Evolutionary conservation across 2,329 filamentous ascomycete species (phyloP), one percentile per base, ranked within the genome.

Genomic region (Diaporthe destruens): DNA sequence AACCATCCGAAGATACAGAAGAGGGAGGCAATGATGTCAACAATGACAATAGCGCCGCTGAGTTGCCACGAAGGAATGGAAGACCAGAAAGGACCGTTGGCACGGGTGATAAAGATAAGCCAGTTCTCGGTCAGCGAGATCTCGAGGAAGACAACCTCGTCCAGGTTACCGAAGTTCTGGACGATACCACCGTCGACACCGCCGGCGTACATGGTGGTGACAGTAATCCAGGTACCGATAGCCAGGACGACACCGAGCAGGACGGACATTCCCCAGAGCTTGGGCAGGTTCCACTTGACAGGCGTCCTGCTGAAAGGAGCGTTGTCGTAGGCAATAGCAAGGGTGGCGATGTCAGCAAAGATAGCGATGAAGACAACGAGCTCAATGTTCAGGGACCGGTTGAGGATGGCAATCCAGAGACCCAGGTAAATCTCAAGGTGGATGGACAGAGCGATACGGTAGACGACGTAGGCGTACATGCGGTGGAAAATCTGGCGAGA

Each of bases 391-490:
- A 98, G 88, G 74, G 90, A 93, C 75, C 90, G 87, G 88, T 97
- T 96, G 78, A 96, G 87, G 78, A 96, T 95, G 78, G 93, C 93
- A 78, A 97, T 96, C 94, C 94, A 97, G 73, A 97, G 90, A 82
- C 94, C 94, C 66, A 97, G 89, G 88, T 95, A 97, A 81, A 97
- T 93, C 85, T 96, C 94, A 80, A 97, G 88, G 82, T 98, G 95
- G 76, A 97, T 91, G 20, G 94, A 97, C 79, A 98, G 86, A 63
- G 95, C 94, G 80, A 98, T 97, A 89, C 95, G 94, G 87, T 97
- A 97, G 79, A 97, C 93, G 77, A 98, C 94, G 86, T 97, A 98
- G 74, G 94, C 93, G 85, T 97, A 96, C 94, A 98, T 97, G 79
- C 95, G 94, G 86, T 97, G 94, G 88, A 97, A 97, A 83, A 98